Percentiles rank a stretch among this genome's conserved stretches.
Conservation (phyloP, 2,329 filamentous ascomycete species). For the Hymenoscyphus scutula region DNA sequence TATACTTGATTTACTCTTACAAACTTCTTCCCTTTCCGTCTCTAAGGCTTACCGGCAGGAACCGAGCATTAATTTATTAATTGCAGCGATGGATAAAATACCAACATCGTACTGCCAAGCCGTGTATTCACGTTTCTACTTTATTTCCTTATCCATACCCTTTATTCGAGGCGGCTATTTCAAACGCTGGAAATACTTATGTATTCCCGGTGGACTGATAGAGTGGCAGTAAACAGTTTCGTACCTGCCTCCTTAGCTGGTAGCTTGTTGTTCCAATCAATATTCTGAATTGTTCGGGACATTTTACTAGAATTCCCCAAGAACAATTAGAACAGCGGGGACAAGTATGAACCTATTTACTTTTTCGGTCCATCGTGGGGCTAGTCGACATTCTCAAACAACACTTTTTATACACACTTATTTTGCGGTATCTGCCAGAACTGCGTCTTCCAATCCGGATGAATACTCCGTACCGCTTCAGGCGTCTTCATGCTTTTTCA, state of each 20-base stretch:
- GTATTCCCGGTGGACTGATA: too few relatives aligned
- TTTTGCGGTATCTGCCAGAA: neutral
- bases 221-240: too few relatives aligned
- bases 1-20: neutral
- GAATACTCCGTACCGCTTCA: neutral
- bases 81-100: neutral
- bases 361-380: too few relatives aligned
- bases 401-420: too few relatives aligned
- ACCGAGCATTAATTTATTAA: conserved; percentile 6
- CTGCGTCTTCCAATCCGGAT: neutral
- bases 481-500: neutral
- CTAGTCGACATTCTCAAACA: too few relatives aligned
- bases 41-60: neutral
- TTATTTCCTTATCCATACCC: conserved; percentile 14
- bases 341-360: too few relatives aligned
- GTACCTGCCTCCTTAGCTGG: too few relatives aligned
- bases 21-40: neutral
- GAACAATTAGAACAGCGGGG: too few relatives aligned
- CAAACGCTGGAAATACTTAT: neutral
- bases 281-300: too few relatives aligned
- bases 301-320: too few relatives aligned
- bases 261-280: too few relatives aligned
- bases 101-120: conserved; percentile 1
- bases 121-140: neutral
- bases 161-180: conserved; percentile 24